A percentile compares a stretch with the other conserved stretches of the same genome.
Conservation (phyloP, 371 early-diverging fungal genomes). For the Nematocida sp. region DNA sequence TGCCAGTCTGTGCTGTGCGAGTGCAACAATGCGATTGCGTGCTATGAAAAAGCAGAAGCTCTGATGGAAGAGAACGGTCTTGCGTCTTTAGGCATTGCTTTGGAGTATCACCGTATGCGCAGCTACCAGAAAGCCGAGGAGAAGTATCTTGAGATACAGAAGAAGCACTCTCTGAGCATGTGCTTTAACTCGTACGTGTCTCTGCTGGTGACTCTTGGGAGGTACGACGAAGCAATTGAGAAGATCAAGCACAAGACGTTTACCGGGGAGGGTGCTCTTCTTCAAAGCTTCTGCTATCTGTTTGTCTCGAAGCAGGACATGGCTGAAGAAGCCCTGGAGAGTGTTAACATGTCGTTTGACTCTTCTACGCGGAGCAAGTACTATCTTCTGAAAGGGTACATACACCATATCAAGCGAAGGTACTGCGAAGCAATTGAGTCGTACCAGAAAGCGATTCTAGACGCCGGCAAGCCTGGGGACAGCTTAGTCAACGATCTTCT, state of each 20-base stretch:
- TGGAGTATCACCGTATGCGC: slow-evolving; percentile 46
- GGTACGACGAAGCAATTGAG: slow-evolving; percentile 24
- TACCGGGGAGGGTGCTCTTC: slow-evolving; percentile 5
- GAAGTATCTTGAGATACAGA: slow-evolving; percentile 35
- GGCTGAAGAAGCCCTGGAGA: slow-evolving; percentile 4
- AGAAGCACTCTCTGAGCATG: background rate
- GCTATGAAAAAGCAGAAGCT: slow-evolving; percentile 44
- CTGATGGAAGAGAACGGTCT: slow-evolving; percentile 16
- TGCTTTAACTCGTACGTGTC: slow-evolving; percentile 43
- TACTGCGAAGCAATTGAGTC: slow-evolving; percentile 46
- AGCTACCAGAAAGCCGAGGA: slow-evolving; percentile 46
- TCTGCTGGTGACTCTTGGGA: slow-evolving; percentile 2
- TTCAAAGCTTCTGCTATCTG: slow-evolving; percentile 32
- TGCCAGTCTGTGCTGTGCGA: slow-evolving; percentile 35
- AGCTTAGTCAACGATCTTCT: slow-evolving; percentile 42
- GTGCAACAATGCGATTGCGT: slow-evolving; percentile 26
- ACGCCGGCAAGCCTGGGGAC: slow-evolving; percentile 4
- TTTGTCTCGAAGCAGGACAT: background rate
- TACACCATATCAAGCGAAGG: slow-evolving; percentile 15
- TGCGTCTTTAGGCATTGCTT: slow-evolving; percentile 30
- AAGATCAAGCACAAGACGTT: background rate
- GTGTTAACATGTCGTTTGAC: slow-evolving; percentile 3
- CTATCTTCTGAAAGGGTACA: slow-evolving; percentile 37
- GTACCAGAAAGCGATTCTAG: slow-evolving; percentile 45
- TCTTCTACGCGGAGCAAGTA: slow-evolving; percentile 23